Conservation (phyloP, 768 basidiomycete species). For the Boletus sp. region DNA sequence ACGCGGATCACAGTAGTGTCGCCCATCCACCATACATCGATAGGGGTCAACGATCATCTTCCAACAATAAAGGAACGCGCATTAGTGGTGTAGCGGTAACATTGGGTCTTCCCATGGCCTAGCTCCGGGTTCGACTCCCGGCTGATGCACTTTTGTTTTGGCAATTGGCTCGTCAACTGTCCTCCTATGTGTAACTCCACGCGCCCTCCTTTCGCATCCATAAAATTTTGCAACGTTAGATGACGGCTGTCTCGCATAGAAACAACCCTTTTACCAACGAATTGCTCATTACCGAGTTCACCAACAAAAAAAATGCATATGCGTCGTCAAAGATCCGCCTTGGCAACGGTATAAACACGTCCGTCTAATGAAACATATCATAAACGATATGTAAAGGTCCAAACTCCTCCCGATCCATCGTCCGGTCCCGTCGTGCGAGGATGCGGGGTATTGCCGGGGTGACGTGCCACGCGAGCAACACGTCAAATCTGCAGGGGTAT, state of each 20-base stretch:
- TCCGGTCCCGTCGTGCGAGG: background rate
- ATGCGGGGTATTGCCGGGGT: too few relatives aligned
- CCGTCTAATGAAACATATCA: constrained; percentile 11
- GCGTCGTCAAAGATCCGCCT: constrained; percentile 2
- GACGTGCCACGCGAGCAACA: background rate
- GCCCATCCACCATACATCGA: too few relatives aligned
- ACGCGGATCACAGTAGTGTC: too few relatives aligned
- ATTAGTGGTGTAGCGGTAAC: constrained; percentile 78
- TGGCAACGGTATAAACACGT: constrained; percentile 11
- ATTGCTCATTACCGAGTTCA: too few relatives aligned
- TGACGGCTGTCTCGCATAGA: too few relatives aligned
- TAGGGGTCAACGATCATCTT: too few relatives aligned
- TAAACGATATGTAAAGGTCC: constrained; percentile 2
- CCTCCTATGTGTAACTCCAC: too few relatives aligned
- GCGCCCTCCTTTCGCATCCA: too few relatives aligned
- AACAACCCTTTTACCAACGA: background rate
- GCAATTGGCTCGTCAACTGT: too few relatives aligned
- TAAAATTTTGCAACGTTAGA: too few relatives aligned
- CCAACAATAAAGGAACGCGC: too few relatives aligned
- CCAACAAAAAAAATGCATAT: background rate
- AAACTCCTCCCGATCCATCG: background rate
- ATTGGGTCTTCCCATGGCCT: constrained; percentile 83
- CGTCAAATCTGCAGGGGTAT: background rate
- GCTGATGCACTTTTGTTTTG: constrained; percentile 38
- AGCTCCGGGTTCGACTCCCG: constrained; percentile 63